Base-by-base conservation (phyloP, 2,329 filamentous ascomycete genomes). In the Capronia coronata region DNA sequence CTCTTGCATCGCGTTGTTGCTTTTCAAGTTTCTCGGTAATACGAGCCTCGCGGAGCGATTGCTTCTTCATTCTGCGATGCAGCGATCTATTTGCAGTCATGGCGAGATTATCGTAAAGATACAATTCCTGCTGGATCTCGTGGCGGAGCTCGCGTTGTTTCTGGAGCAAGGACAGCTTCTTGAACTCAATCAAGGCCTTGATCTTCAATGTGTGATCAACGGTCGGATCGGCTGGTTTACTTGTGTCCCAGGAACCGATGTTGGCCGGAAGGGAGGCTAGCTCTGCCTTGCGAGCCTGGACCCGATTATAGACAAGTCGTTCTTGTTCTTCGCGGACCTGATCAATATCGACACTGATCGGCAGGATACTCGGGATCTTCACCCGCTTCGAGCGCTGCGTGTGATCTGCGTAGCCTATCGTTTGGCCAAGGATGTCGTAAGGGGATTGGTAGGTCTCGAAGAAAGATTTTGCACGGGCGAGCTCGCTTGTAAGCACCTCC, bases 21-120 rank as follows among this genome's bases (percentile, higher is more conserved):
- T 97, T 97, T 79, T 98, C 93, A 1, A 98, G 81, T 70, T 96
- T 98, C 78, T 98, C 93, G 0, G 93, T 98, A 59, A 98, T 94
- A 49, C 91, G 85, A 49, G 93, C 93, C 71, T 98, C 93, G 29
- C 91, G 84, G 43, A 97, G 78, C 43, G 86, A 94, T 68, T 96
- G 91, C 74, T 96, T 97, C 83, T 98, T 98, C 75, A 93, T 86
- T 43, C 93, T 84, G 29, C 93, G 86, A 67, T 96, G 96, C 63
- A 84, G 80, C 46, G 86, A 84, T 43, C 93, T 83, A 65, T 98
- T 98, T 1, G 90, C 91, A 1, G 91, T 96, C 87, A 96, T 96
- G 38, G 90, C 91, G 22, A 97, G 79, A 62, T 95, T 97, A 64
- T 97, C 90, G 52, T 91, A 94, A 63, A 94, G 84, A 65, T 95